Conservation (phyloP, 2,329 filamentous ascomycete species). For the Ploettnerulaceae sp. region DNA sequence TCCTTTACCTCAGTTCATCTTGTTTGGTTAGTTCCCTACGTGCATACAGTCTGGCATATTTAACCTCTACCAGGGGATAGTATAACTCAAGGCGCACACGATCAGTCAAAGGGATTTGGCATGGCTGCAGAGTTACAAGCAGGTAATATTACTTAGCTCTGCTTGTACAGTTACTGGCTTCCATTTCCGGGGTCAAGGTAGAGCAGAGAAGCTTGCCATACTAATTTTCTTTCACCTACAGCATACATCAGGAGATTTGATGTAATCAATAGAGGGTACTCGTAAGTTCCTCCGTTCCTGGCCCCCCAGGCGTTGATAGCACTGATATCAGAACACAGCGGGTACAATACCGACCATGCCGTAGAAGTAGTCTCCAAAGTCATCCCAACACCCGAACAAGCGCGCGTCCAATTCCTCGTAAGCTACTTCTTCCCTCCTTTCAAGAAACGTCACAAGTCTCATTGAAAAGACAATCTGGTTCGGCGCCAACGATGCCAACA, state of each 20-base stretch:
- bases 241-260: conserved; percentile 26
- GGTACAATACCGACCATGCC: conserved; percentile 26
- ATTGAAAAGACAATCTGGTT: conserved; percentile 62
- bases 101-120: conserved; percentile 23
- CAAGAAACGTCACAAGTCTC: neutral
- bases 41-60: neutral
- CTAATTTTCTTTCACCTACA: too few relatives aligned
- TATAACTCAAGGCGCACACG: conserved; percentile 24
- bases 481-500: conserved; percentile 82
- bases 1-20: conserved; percentile 19
- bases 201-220: too few relatives aligned
- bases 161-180: too few relatives aligned
- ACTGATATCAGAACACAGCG: conserved; percentile 12
- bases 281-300: conserved; percentile 6
- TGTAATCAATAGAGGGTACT: conserved; percentile 26
- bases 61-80: conserved; percentile 22
- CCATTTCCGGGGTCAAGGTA: too few relatives aligned
- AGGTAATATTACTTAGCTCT: conserved; percentile 11
- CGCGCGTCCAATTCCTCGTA: conserved; percentile 19
- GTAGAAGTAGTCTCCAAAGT: conserved; percentile 17
- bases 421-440: neutral
- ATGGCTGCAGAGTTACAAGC: conserved; percentile 26
- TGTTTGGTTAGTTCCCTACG: conserved; percentile 20
- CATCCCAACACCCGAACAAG: conserved; percentile 25
- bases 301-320: neutral